phyloP scores from a whole-genome alignment of 352 stramenopile genomes.

The Albugo candida region DNA sequence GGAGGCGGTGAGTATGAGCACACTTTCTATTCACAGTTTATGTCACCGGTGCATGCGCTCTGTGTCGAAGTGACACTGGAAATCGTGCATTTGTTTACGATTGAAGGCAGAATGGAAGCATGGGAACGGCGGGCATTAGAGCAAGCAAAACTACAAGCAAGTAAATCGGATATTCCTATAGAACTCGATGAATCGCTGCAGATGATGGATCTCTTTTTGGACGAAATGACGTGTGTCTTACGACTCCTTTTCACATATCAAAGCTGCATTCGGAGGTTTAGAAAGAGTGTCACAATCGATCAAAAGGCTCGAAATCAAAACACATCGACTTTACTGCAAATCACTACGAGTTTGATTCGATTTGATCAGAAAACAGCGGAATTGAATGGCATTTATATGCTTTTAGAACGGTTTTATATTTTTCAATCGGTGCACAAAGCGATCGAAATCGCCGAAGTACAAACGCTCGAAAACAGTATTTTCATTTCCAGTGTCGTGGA shows the following conservation, averaged over 20 bases:
- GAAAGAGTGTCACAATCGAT: constrained; percentile 4
- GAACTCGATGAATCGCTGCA: constrained; percentile 72
- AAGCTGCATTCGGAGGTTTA: constrained; percentile 15
- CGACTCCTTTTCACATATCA: constrained; percentile 51
- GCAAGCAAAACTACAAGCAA: constrained; percentile 19
- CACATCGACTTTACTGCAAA: too few relatives aligned
- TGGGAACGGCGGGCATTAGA: constrained; percentile 55
- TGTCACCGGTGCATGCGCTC: constrained; percentile 37
- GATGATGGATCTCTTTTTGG: constrained; percentile 71
- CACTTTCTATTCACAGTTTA: constrained; percentile 19
- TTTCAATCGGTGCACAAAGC: constrained; percentile 74
- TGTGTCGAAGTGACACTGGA: constrained; percentile 32
- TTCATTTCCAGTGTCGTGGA: constrained; percentile 69
- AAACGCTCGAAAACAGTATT: constrained; percentile 40
- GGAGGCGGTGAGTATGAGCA: constrained; percentile 4
- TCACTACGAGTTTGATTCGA: too few relatives aligned
- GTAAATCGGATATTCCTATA: constrained; percentile 13
- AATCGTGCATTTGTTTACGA: constrained; percentile 51
- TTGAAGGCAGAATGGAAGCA: constrained; percentile 45
- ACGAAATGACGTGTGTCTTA: constrained; percentile 61
- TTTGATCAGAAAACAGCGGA: constrained; percentile 53
- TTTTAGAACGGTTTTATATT: constrained; percentile 72
- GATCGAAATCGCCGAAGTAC: constrained; percentile 54
- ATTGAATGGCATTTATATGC: constrained; percentile 55
- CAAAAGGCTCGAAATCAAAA: neutral